These are phyloP conservation scores for Teratosphaeria viscida DNA, from an alignment of 2,329 filamentous ascomycete genomes.

Conservation along the genomic window DNA sequence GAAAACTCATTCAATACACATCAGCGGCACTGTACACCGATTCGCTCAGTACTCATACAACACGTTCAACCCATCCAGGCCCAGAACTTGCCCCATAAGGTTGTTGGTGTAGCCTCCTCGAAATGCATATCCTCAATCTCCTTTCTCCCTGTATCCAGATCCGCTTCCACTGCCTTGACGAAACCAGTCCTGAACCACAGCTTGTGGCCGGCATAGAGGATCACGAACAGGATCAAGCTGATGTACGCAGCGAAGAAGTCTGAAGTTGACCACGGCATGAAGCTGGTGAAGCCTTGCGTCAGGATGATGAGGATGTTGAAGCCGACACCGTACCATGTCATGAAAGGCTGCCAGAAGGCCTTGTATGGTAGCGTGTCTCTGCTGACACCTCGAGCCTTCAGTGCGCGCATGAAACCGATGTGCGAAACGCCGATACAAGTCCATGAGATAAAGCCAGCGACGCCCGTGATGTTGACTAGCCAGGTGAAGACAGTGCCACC, in stretches of 20 bases:
- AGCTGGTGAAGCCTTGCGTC: slow-evolving; percentile 67
- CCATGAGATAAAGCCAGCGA: slow-evolving; percentile 66
- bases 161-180: slow-evolving; percentile 31
- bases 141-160: slow-evolving; percentile 32
- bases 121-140: slow-evolving; percentile 27
- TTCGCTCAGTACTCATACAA: neutral
- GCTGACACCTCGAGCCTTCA: slow-evolving; percentile 57
- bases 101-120: slow-evolving; percentile 23
- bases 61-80: slow-evolving; percentile 14
- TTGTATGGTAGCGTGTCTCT: slow-evolving; percentile 60
- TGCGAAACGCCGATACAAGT: slow-evolving; percentile 60
- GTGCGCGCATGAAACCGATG: slow-evolving; percentile 59
- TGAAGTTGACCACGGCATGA: slow-evolving; percentile 58
- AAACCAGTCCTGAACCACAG: slow-evolving; percentile 40
- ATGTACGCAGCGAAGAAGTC: slow-evolving; percentile 66
- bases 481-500: slow-evolving; percentile 60
- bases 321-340: slow-evolving; percentile 55
- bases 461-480: slow-evolving; percentile 63
- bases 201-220: slow-evolving; percentile 64
- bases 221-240: slow-evolving; percentile 61
- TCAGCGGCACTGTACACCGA: neutral
- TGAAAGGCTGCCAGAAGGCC: slow-evolving; percentile 58
- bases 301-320: slow-evolving; percentile 63
- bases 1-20: neutral
- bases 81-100: slow-evolving; percentile 24